Evolutionary conservation across 257 asterid species (phyloP).

Genomic region (Primulina tabacum): DNA sequence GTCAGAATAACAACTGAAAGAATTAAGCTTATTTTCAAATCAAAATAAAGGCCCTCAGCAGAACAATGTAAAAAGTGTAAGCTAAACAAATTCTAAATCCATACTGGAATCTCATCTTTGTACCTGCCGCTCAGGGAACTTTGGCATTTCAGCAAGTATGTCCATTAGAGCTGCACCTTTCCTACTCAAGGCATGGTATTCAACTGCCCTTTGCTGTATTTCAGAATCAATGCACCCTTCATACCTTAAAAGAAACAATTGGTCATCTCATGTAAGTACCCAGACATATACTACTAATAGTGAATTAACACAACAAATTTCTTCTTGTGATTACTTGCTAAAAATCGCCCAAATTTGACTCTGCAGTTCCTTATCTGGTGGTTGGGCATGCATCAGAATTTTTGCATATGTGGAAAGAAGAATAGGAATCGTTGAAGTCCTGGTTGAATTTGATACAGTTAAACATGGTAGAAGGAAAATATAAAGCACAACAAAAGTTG

Average conservation of each 20-base stretch:
- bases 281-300: slow-evolving; percentile 20
- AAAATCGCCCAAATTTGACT: slow-evolving; percentile 78
- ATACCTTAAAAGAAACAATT: slow-evolving; percentile 47
- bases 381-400: slow-evolving; percentile 91
- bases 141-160: slow-evolving; percentile 94
- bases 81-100: slow-evolving; percentile 15
- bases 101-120: slow-evolving; percentile 19
- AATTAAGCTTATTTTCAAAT: slow-evolving; percentile 11
- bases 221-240: slow-evolving; percentile 93
- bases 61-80: slow-evolving; percentile 14
- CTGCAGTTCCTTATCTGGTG: slow-evolving; percentile 79
- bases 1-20: slow-evolving; percentile 21
- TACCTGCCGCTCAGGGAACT: slow-evolving; percentile 96
- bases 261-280: slow-evolving; percentile 18
- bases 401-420: slow-evolving; percentile 90
- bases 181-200: slow-evolving; percentile 78
- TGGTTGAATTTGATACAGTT: slow-evolving; percentile 35
- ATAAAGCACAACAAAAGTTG: slow-evolving; percentile 26
- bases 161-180: slow-evolving; percentile 87
- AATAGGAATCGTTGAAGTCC: slow-evolving; percentile 84
- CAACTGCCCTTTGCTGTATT: slow-evolving; percentile 92
- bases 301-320: slow-evolving; percentile 3
- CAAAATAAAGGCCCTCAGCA: slow-evolving; percentile 17
- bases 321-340: slow-evolving; percentile 50
- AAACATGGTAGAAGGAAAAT: slow-evolving; percentile 20